Conservation (phyloP, 352 stramenopile species). For the Pythium myriotylum region DNA sequence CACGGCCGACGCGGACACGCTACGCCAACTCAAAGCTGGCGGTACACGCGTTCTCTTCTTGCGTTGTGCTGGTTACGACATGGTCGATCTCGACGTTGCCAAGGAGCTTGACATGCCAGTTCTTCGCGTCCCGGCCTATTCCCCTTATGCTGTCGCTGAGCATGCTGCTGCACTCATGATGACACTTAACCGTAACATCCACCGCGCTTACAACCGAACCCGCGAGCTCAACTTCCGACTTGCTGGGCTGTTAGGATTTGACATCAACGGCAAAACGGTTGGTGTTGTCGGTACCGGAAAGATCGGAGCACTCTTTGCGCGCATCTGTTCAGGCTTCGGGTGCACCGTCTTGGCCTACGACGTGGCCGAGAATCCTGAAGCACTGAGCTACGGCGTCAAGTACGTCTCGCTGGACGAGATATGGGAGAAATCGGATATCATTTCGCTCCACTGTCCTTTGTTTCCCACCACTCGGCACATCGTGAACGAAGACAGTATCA, state of each 20-base stretch:
- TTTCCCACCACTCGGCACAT: constrained; percentile 82
- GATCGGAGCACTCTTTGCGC: constrained; percentile 55
- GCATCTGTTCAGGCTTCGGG: constrained; percentile 40
- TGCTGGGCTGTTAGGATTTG: constrained; percentile 58
- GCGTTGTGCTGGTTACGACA: constrained; percentile 81
- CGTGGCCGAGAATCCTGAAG: constrained; percentile 55
- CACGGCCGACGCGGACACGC: constrained; percentile 53
- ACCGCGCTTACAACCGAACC: constrained; percentile 75
- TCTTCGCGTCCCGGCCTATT: constrained; percentile 74
- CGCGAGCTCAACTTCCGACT: constrained; percentile 79
- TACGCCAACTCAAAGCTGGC: constrained; percentile 53
- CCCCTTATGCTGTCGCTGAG: constrained; percentile 79
- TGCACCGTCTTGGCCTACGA: constrained; percentile 66
- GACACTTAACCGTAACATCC: constrained; percentile 82
- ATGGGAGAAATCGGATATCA: constrained; percentile 76
- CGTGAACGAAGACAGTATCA: constrained; percentile 80
- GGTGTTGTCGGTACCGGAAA: constrained; percentile 65
- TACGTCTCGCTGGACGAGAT: constrained; percentile 70
- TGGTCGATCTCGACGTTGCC: constrained; percentile 64
- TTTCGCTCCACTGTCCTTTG: constrained; percentile 88
- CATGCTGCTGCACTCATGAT: constrained; percentile 78
- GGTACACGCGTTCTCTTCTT: constrained; percentile 74
- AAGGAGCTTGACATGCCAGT: constrained; percentile 66
- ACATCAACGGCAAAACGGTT: constrained; percentile 72
- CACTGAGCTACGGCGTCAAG: constrained; percentile 43